A percentile compares a stretch with the other conserved stretches of the same genome.
These are phyloP conservation scores for Ricinus communis DNA, from an alignment of 345 rosid species.

Conservation along the genomic window DNA sequence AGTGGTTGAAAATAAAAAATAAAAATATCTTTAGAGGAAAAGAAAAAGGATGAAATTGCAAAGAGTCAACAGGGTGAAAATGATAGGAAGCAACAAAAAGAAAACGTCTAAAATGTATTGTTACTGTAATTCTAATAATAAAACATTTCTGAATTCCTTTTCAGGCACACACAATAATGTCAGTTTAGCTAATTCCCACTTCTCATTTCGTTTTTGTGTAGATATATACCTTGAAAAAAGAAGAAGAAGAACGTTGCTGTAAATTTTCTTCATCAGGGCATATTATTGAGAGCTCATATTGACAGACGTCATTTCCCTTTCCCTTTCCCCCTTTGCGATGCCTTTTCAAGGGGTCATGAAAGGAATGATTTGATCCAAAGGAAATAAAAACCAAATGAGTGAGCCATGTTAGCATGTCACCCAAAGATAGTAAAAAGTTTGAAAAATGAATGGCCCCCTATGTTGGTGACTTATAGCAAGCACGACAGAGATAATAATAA, in stretches of 20 bases:
- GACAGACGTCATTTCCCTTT: slow-evolving; percentile 4
- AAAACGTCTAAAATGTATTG: no score
- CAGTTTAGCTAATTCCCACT: no score
- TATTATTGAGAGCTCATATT: slow-evolving; percentile 3
- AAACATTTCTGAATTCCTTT: no score
- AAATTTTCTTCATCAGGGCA: slow-evolving; percentile 8
- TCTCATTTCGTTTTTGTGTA: no score
- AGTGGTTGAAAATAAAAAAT: no score
- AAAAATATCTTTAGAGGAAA: no score
- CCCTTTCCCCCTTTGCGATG: not conserved
- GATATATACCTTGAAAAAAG: not conserved
- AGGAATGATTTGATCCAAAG: slow-evolving; percentile 19
- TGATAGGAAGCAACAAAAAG: no score
- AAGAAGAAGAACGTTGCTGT: not conserved
- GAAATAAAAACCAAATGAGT: slow-evolving; percentile 14
- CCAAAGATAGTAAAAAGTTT: slow-evolving; percentile 20
- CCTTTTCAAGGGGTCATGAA: slow-evolving; percentile 11
- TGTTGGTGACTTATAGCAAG: slow-evolving; percentile 22
- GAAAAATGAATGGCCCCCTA: slow-evolving; percentile 28
- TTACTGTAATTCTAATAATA: no score
- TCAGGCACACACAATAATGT: no score
- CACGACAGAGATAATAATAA: not conserved
- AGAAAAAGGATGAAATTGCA: no score
- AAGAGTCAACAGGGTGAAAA: no score
- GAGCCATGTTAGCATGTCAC: slow-evolving; percentile 31